Percentiles rank a stretch among this genome's conserved stretches.
These are phyloP conservation scores for Chaetomium cochliodes DNA, from an alignment of 495 filamentous ascomycete genomes.

Conservation along the genomic window DNA sequence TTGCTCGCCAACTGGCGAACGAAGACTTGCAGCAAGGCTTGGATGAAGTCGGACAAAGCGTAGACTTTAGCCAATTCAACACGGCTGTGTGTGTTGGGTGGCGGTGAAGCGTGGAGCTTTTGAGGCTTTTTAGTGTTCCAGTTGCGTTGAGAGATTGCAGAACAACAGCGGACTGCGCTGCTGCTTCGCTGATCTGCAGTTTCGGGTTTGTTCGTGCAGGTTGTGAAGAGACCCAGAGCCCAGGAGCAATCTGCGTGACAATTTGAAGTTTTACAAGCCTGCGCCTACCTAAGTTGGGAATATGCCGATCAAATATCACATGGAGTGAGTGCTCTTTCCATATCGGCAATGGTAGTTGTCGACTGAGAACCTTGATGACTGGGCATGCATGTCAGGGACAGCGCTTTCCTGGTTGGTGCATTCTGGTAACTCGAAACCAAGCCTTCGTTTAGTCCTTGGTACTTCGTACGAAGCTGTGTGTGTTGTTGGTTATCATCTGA, in stretches of 20 bases:
- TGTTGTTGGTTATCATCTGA: too few relatives aligned
- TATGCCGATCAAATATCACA: background rate
- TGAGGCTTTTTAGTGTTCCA: background rate
- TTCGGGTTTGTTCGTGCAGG: background rate
- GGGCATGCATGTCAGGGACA: background rate
- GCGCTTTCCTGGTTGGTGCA: constrained; percentile 11
- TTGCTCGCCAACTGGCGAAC: background rate
- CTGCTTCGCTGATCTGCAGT: background rate
- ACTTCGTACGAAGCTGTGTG: too few relatives aligned
- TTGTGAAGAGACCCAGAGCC: too few relatives aligned
- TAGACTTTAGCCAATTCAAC: constrained; percentile 8
- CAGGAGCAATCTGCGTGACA: too few relatives aligned
- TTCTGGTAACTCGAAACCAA: background rate
- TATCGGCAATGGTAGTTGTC: background rate
- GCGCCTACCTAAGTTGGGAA: background rate
- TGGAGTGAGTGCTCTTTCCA: background rate
- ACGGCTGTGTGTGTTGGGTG: background rate
- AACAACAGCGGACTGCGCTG: background rate
- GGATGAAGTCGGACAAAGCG: background rate
- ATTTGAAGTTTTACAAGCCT: background rate
- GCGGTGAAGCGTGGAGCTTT: background rate
- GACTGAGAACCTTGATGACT: constrained; percentile 12
- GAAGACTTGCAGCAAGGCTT: background rate
- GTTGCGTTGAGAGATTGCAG: background rate
- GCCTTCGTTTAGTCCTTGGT: background rate